Evolutionary conservation across 306 rosid genomes (phyloP), one percentile per base, ranked within the genome.

Genomic region (Cucurbita maxima): DNA sequence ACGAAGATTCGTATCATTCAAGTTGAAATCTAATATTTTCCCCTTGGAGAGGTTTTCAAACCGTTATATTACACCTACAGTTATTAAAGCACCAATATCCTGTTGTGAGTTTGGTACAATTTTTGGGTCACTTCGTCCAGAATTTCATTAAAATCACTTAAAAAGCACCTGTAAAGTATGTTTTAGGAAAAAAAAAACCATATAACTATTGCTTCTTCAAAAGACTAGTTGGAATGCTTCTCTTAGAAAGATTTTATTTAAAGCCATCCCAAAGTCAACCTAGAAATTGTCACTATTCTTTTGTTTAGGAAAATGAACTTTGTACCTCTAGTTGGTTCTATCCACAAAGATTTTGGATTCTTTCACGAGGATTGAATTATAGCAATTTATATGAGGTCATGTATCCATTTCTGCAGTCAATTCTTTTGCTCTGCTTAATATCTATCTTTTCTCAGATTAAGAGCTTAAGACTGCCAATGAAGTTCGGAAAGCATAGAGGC

Each of bases 401-500:
- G 4, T 54, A 5, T 54, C 11, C 2, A n/a, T 5, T 8, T 54
- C 10, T 18, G 5, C 30, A 0, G 30, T 19, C 25, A 12, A 54
- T 55, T 55, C 59, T 55, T 55, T 7, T 68, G 41, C 43, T 47
- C 43, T 20, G 0, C 12, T 20, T 25, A 67, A 45, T 67, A 50
- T 44, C 47, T 12, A 7, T 3, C 13, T 14, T 47, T 69, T 48
- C 19, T 69, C 57, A 94, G 99, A 72, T 91, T 76, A 95, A 95
- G 82, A 91, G 99, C 78, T 72, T 91, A 79, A 86, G 97, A 83
- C 77, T 91, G 76, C 97, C 99, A 57, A 83, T 80, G 90, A 89
- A 88, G 83, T 83, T 87, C 43, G 97, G 96, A 69, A 87, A 75
- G 69, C 99, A 89, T 80, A 90, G 97, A 82, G 97, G 97, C 6